Evolutionary conservation across 169 alveolate genomes (phyloP).

Genomic region (Eimeria falciformis): DNA sequence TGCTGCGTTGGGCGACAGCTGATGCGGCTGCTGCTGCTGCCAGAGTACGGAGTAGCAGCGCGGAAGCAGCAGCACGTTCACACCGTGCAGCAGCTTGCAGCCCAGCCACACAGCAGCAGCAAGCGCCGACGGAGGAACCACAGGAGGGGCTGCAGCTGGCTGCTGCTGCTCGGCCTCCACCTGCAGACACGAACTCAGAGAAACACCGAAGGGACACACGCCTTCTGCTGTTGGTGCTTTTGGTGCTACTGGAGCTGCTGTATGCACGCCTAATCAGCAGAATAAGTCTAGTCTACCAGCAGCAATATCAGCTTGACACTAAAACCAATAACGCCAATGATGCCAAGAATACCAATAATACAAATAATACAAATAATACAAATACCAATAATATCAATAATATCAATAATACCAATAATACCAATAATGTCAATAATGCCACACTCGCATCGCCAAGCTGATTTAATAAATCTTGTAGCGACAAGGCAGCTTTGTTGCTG

Average conservation of each 20-base stretch:
- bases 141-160: background rate
- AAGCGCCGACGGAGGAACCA: slow-evolving; percentile 64
- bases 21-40: slow-evolving; percentile 58
- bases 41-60: slow-evolving; percentile 61
- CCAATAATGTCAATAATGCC: too few species aligned
- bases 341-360: background rate
- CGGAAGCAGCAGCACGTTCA: slow-evolving; percentile 50
- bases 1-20: slow-evolving; percentile 33
- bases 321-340: background rate
- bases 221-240: background rate
- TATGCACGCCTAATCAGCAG: too few species aligned
- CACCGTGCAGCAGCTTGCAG: slow-evolving; percentile 57
- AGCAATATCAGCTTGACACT: background rate
- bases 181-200: slow-evolving; percentile 21
- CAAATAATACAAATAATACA: background rate
- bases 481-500: too few species aligned
- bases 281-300: too few species aligned
- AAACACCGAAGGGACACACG: too few species aligned
- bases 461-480: too few species aligned
- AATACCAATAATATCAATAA: background rate
- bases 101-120: slow-evolving; percentile 73
- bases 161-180: slow-evolving; percentile 49
- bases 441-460: too few species aligned
- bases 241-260: background rate
- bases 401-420: too few species aligned